Evolutionary conservation across 306 rosid species (phyloP).

Genomic region (Inga laurina): DNA sequence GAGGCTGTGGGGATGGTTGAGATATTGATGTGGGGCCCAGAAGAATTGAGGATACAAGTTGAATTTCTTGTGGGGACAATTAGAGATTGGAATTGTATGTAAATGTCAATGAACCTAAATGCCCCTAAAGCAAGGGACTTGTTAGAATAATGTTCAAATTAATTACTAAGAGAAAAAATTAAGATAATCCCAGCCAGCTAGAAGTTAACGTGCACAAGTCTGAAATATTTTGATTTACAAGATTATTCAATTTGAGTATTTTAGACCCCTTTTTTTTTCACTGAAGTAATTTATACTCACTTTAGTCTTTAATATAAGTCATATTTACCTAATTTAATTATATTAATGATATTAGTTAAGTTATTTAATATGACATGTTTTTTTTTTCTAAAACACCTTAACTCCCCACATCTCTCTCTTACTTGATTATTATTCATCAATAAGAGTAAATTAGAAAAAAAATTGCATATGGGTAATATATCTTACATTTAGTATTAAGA

Average conservation of each 20-base stretch:
- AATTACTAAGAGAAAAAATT: neutral
- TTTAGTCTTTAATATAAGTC: too few species aligned
- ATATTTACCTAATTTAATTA: too few species aligned
- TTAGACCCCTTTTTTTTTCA: neutral
- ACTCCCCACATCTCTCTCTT: too few species aligned
- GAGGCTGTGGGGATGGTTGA: neutral
- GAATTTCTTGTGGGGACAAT: neutral
- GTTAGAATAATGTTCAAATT: slow-evolving; percentile 4
- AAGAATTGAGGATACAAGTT: neutral
- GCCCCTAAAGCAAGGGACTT: slow-evolving; percentile 25
- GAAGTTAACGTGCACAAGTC: neutral
- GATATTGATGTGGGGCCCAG: slow-evolving; percentile 14
- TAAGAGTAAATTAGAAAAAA: too few species aligned
- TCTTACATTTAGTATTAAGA: too few species aligned
- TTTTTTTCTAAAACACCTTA: too few species aligned
- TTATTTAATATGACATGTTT: too few species aligned
- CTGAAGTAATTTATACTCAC: too few species aligned
- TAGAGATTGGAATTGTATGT: neutral
- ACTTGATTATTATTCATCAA: too few species aligned
- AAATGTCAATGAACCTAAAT: slow-evolving; percentile 16
- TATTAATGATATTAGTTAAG: too few species aligned
- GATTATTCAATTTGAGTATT: neutral
- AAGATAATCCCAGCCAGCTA: neutral
- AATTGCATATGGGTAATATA: too few species aligned
- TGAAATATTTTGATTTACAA: neutral